Evolutionary conservation across 495 filamentous ascomycete species (phyloP).

Genomic region (Hypoxylon trugodes): DNA sequence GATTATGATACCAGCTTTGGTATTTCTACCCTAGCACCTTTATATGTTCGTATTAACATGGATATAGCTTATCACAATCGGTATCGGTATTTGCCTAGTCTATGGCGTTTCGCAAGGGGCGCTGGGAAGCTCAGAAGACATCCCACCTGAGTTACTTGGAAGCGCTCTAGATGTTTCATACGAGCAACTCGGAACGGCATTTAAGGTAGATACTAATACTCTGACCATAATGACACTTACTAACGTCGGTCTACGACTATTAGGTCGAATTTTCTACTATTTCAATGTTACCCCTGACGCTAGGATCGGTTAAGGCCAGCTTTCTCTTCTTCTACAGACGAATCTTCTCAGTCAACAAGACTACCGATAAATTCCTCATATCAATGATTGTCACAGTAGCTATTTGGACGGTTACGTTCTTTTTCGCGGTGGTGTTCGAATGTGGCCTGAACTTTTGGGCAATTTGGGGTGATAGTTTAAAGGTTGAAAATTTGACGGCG

Average conservation of each 20-base stretch:
- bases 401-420: constrained; percentile 33
- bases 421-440: constrained; percentile 36
- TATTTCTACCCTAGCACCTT: constrained; percentile 10
- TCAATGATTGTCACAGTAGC: constrained; percentile 19
- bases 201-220: constrained; percentile 1
- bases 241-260: background rate
- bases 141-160: constrained; percentile 6
- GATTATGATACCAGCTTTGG: constrained; percentile 43
- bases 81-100: constrained; percentile 20
- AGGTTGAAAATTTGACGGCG: constrained; percentile 1
- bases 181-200: constrained; percentile 13
- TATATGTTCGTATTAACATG: background rate
- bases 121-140: constrained; percentile 10
- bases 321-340: constrained; percentile 45
- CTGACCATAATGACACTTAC: background rate
- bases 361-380: constrained; percentile 19
- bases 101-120: constrained; percentile 32
- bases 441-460: constrained; percentile 33
- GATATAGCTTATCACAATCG: constrained; percentile 17
- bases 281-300: constrained; percentile 35
- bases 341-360: constrained; percentile 33
- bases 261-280: constrained; percentile 35
- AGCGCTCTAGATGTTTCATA: background rate
- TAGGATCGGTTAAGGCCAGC: constrained; percentile 41
- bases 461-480: constrained; percentile 15